phyloP scores from a whole-genome alignment of 768 basidiomycete species.

The Inosperma sp. region DNA sequence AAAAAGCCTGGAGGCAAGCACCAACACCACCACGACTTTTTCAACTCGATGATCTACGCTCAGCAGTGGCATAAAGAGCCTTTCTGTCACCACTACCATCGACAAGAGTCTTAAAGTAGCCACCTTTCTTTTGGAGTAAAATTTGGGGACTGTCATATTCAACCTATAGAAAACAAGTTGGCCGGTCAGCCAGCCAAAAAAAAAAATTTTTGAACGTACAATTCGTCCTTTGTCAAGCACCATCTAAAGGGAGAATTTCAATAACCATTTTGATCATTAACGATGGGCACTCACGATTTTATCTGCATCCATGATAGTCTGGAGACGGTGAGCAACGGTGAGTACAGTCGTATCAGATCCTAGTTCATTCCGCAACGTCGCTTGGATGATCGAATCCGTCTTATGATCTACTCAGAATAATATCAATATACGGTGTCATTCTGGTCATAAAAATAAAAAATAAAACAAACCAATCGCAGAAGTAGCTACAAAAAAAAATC shows the following conservation, averaged over 20 bases:
- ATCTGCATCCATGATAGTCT: constrained; percentile 67
- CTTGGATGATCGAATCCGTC: constrained; percentile 67
- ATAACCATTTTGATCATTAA: constrained; percentile 19
- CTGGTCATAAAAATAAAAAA: background rate
- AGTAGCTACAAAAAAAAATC: constrained; percentile 29
- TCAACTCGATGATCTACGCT: no score
- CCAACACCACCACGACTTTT: no score
- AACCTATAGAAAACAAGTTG: constrained; percentile 13
- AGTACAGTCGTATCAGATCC: constrained; percentile 55
- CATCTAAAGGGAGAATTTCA: constrained; percentile 31
- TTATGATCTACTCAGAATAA: constrained; percentile 40
- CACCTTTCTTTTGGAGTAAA: constrained; percentile 13
- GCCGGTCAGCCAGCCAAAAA: background rate
- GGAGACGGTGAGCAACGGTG: constrained; percentile 66
- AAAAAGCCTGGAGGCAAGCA: no score
- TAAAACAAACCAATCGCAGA: constrained; percentile 45
- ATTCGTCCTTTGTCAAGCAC: constrained; percentile 51
- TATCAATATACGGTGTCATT: background rate
- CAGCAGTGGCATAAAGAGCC: constrained; percentile 19
- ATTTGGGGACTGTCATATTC: constrained; percentile 17
- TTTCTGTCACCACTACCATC: constrained; percentile 20
- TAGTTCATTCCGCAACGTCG: constrained; percentile 62
- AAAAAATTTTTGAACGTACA: constrained; percentile 30
- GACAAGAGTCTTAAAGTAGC: constrained; percentile 15
- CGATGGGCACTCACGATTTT: constrained; percentile 36